Evolutionary conservation across 331 rosid genomes (phyloP).

Genomic region (Acacia concinna): DNA sequence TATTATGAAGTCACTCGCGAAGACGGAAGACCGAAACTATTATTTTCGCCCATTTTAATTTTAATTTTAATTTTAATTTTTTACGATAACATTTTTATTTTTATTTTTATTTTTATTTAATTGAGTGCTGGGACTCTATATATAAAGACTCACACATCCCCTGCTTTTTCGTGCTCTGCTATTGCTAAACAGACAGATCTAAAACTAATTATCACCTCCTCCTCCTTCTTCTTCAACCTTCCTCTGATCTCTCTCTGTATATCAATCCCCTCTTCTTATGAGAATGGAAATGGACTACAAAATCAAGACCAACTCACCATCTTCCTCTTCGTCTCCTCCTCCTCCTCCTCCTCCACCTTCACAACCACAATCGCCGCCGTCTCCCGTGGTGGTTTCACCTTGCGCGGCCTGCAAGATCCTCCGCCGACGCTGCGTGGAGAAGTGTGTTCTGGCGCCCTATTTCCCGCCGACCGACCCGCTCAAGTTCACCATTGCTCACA

Average conservation of each 20-base stretch:
- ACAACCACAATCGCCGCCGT: conserved; percentile 33
- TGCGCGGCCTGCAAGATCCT: conserved; percentile 99
- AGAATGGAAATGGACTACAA: background rate
- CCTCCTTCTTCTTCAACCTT: conserved; percentile 23
- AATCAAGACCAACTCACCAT: conserved; percentile 32
- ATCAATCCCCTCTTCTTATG: no score
- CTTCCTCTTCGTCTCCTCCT: conserved; percentile 48
- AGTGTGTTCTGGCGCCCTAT: conserved; percentile 91
- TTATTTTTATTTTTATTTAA: background rate
- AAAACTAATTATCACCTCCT: background rate
- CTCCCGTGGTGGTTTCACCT: conserved; percentile 63
- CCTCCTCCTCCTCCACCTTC: conserved; percentile 38
- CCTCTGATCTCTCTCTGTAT: background rate
- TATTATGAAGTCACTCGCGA: conserved; percentile 24
- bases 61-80: background rate
- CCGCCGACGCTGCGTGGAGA: conserved; percentile 91
- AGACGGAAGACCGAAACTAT: conserved; percentile 12
- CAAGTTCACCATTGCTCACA: conserved; percentile 95
- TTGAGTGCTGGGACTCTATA: conserved; percentile 21
- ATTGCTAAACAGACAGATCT: background rate
- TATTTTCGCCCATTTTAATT: background rate
- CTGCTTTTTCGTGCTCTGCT: background rate
- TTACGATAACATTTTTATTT: no score
- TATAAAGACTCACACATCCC: conserved; percentile 26
- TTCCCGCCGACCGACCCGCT: conserved; percentile 97